Evolutionary conservation across 495 filamentous ascomycete genomes (phyloP).

Genomic region (Pyronema domesticum): DNA sequence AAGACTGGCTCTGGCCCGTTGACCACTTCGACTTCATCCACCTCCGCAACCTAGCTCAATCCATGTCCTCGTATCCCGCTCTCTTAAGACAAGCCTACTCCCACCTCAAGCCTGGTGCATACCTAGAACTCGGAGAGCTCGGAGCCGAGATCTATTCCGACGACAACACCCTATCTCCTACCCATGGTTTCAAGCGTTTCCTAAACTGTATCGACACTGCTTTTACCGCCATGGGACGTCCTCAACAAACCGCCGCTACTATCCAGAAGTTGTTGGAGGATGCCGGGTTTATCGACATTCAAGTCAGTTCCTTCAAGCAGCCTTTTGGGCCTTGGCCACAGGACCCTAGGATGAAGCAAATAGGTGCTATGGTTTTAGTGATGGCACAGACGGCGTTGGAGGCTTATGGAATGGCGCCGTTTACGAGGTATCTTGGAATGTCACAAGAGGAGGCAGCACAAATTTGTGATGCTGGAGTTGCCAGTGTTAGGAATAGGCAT

Average conservation of each 20-base stretch:
- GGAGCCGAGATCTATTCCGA: background rate
- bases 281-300: background rate
- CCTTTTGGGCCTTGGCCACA: constrained; percentile 7
- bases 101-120: constrained; percentile 2
- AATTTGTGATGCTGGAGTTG: constrained; percentile 29
- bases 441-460: background rate
- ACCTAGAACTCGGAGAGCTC: constrained; percentile 2
- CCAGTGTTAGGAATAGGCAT: constrained; percentile 26
- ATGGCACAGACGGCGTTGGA: constrained; percentile 1
- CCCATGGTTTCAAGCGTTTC: background rate
- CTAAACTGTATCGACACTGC: background rate
- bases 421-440: background rate
- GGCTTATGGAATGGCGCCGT: background rate
- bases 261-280: background rate
- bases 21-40: constrained; percentile 5
- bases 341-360: constrained; percentile 1
- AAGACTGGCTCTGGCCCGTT: constrained; percentile 34
- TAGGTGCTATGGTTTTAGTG: constrained; percentile 4
- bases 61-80: background rate
- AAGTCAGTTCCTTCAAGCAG: constrained; percentile 2
- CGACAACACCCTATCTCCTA: background rate
- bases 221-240: background rate
- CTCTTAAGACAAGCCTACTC: background rate
- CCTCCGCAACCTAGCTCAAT: background rate
- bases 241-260: background rate